phyloP scores from a whole-genome alignment of 768 basidiomycete genomes.

The Leccinum obscurum region DNA sequence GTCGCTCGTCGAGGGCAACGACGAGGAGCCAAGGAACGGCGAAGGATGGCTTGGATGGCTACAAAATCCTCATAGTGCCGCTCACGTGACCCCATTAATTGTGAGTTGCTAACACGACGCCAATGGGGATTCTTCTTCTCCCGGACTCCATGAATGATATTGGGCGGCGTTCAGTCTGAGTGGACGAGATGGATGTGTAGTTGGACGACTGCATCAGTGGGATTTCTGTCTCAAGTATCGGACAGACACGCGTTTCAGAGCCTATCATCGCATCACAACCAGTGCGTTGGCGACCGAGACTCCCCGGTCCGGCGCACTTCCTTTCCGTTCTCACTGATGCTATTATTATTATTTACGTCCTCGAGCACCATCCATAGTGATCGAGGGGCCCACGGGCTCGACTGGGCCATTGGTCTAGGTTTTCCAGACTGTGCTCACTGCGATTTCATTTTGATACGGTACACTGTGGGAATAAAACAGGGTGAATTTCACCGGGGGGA shows the following conservation, averaged over 20 bases:
- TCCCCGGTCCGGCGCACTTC: slow-evolving; percentile 3
- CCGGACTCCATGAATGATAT: neutral
- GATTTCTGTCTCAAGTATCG: neutral
- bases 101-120: slow-evolving; percentile 8
- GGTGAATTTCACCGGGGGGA: too few species aligned
- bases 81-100: slow-evolving; percentile 20
- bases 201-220: neutral
- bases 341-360: neutral
- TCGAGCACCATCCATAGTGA: too few species aligned
- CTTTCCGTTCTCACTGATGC: too few species aligned
- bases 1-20: slow-evolving; percentile 9
- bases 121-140: neutral
- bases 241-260: neutral
- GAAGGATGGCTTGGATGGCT: neutral
- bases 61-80: slow-evolving; percentile 12
- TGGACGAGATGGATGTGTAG: neutral
- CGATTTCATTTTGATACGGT: slow-evolving; percentile 9
- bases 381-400: too few species aligned
- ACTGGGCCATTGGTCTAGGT: neutral
- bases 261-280: slow-evolving; percentile 19
- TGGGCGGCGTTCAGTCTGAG: neutral
- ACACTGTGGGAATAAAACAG: too few species aligned
- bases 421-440: neutral
- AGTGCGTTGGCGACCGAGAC: slow-evolving; percentile 17
- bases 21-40: slow-evolving; percentile 1